phyloP scores from a whole-genome alignment of 495 filamentous ascomycete species.

The Copromyces sp. region DNA sequence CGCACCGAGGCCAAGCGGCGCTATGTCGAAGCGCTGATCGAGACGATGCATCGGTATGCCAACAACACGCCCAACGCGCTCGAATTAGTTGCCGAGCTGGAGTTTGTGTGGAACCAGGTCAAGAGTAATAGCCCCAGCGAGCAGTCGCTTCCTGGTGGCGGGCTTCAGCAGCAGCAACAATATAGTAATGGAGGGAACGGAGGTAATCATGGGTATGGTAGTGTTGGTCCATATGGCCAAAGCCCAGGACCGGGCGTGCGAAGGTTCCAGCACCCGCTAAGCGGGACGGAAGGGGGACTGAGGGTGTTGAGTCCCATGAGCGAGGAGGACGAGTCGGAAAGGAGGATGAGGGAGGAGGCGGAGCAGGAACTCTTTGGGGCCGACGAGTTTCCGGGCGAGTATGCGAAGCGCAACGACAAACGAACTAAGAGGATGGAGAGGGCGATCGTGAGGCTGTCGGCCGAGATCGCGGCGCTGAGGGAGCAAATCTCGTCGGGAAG shows the following conservation, averaged over 20 bases:
- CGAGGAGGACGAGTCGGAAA: slow-evolving; percentile 62
- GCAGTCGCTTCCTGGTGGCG: slow-evolving; percentile 14
- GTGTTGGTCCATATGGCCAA: background rate
- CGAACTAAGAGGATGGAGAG: slow-evolving; percentile 81
- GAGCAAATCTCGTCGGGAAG: slow-evolving; percentile 74
- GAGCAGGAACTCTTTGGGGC: slow-evolving; percentile 28
- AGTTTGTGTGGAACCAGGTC: slow-evolving; percentile 98
- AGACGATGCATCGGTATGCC: slow-evolving; percentile 93
- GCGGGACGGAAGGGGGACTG: slow-evolving; percentile 45
- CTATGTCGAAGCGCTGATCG: slow-evolving; percentile 86
- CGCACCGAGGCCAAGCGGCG: slow-evolving; percentile 89
- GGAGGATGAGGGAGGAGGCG: slow-evolving; percentile 28
- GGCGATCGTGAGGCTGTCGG: slow-evolving; percentile 79
- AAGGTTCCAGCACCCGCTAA: slow-evolving; percentile 33
- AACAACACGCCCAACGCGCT: slow-evolving; percentile 73
- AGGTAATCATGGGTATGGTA: slow-evolving; percentile 2
- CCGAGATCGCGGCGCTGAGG: slow-evolving; percentile 85
- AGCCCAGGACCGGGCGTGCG: slow-evolving; percentile 19
- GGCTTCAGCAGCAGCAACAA: background rate
- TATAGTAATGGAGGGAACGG: slow-evolving; percentile 4
- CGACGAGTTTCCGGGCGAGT: slow-evolving; percentile 35
- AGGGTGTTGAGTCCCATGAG: slow-evolving; percentile 71
- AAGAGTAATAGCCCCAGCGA: slow-evolving; percentile 68
- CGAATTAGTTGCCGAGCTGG: slow-evolving; percentile 83
- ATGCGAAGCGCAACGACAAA: slow-evolving; percentile 37